Evolutionary conservation across 2,329 filamentous ascomycete genomes (phyloP).

Genomic region (Curvularia hawaiiensis): DNA sequence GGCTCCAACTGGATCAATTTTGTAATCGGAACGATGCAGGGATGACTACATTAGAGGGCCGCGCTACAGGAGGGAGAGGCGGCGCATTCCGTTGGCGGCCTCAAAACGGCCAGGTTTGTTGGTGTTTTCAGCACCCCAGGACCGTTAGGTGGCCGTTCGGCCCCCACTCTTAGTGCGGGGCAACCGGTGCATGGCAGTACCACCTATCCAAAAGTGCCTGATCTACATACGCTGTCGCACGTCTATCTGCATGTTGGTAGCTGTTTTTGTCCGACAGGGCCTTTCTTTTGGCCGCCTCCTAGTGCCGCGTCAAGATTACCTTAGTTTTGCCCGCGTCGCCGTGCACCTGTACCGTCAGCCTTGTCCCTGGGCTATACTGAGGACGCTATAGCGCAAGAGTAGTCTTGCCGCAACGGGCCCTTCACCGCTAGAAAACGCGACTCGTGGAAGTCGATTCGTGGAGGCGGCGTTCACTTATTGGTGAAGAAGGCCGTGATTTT

Average conservation of each 20-base stretch:
- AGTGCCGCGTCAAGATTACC: neutral
- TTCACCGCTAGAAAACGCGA: slow-evolving; percentile 19
- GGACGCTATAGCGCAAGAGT: slow-evolving; percentile 19
- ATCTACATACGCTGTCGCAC: slow-evolving; percentile 3
- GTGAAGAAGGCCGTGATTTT: slow-evolving; percentile 64
- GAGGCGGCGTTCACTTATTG: slow-evolving; percentile 51
- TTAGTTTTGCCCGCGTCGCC: slow-evolving; percentile 1
- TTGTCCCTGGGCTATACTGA: slow-evolving; percentile 7
- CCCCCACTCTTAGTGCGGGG: slow-evolving; percentile 20
- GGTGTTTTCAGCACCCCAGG: slow-evolving; percentile 10
- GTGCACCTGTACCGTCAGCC: neutral
- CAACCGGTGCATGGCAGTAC: neutral
- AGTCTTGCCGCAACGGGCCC: slow-evolving; percentile 20
- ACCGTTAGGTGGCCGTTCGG: slow-evolving; percentile 7
- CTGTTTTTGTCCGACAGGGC: slow-evolving; percentile 1
- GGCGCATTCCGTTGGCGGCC: slow-evolving; percentile 14
- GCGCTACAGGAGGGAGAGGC: slow-evolving; percentile 13
- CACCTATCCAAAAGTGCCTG: slow-evolving; percentile 3
- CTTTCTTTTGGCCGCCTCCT: neutral
- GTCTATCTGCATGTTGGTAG: neutral
- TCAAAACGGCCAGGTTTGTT: slow-evolving; percentile 9
- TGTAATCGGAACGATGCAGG: slow-evolving; percentile 14
- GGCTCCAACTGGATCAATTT: neutral
- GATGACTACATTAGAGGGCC: slow-evolving; percentile 13
- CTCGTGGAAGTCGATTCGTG: neutral